Evolutionary conservation across 768 basidiomycete genomes (phyloP).

Genomic region (Pleurotus djamor): DNA sequence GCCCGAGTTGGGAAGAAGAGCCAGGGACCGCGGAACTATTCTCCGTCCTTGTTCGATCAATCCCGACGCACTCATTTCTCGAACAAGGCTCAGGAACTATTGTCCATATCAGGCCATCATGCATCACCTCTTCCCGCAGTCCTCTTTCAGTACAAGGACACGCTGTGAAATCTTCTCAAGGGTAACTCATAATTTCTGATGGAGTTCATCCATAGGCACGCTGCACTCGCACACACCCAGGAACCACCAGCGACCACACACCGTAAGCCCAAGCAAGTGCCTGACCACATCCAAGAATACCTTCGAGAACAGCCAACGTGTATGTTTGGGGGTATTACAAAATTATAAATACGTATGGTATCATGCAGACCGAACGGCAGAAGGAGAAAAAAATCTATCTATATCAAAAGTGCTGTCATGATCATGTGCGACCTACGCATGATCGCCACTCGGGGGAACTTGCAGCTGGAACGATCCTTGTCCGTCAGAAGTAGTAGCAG

Average conservation of each 20-base stretch:
- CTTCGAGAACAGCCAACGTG: too few species aligned
- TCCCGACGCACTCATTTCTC: too few species aligned
- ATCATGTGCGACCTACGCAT: not conserved
- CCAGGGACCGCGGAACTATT: not conserved
- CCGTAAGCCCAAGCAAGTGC: too few species aligned
- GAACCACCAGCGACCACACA: not conserved
- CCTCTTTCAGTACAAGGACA: not conserved
- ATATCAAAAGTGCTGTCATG: too few species aligned
- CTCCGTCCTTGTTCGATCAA: not conserved
- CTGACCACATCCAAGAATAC: too few species aligned
- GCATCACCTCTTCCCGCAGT: too few species aligned
- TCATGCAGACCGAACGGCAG: too few species aligned
- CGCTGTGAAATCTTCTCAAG: not conserved
- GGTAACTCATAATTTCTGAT: not conserved
- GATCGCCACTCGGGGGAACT: not conserved
- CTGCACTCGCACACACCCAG: not conserved
- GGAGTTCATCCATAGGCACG: not conserved
- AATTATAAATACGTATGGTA: too few species aligned
- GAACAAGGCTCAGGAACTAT: too few species aligned
- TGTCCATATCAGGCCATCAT: too few species aligned
- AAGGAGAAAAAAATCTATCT: not conserved
- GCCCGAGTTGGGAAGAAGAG: conserved; percentile 5
- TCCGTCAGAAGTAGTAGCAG: not conserved
- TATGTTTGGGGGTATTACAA: too few species aligned
- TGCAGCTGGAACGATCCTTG: not conserved